These are phyloP conservation scores for Colletotrichum lini DNA, from an alignment of 2,329 filamentous ascomycete species.

Conservation along the genomic window DNA sequence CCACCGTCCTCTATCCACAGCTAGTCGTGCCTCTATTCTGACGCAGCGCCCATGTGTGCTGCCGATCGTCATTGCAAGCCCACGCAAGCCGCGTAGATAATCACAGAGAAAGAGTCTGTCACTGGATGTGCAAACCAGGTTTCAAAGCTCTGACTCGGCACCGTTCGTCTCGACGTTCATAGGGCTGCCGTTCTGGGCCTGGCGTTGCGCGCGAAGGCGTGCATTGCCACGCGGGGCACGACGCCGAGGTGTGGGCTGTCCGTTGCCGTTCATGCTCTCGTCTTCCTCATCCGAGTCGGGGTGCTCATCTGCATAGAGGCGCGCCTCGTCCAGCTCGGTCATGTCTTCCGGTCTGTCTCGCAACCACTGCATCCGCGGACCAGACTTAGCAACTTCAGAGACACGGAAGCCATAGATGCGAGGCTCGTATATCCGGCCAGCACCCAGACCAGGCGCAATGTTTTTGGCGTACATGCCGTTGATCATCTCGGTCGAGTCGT, in stretches of 20 bases:
- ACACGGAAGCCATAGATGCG: slow-evolving; percentile 98
- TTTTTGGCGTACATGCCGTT: slow-evolving; percentile 92
- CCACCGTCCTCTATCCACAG: slow-evolving; percentile 4
- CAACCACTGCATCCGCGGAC: slow-evolving; percentile 97
- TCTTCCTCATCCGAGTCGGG: slow-evolving; percentile 73
- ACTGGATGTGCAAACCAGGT: background rate
- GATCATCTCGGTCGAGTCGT: slow-evolving; percentile 69
- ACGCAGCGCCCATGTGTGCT: background rate
- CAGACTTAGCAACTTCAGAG: slow-evolving; percentile 88
- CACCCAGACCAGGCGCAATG: slow-evolving; percentile 88
- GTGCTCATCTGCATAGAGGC: slow-evolving; percentile 66
- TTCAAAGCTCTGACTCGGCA: slow-evolving; percentile 69
- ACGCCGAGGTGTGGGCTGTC: slow-evolving; percentile 58
- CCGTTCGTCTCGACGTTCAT: slow-evolving; percentile 71
- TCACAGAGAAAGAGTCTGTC: background rate
- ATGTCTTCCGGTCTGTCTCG: slow-evolving; percentile 86
- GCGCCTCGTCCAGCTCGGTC: slow-evolving; percentile 86
- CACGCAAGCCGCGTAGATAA: background rate
- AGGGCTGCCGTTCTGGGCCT: slow-evolving; percentile 68
- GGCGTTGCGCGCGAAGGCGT: slow-evolving; percentile 58
- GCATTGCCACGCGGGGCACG: slow-evolving; percentile 58
- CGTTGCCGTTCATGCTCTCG: slow-evolving; percentile 61
- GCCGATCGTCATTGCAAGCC: background rate
- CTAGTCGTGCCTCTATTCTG: slow-evolving; percentile 4
- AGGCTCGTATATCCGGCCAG: slow-evolving; percentile 89